Conservation (phyloP, 2,329 filamentous ascomycete genomes). For the Proliferodiscus dingleyae region DNA sequence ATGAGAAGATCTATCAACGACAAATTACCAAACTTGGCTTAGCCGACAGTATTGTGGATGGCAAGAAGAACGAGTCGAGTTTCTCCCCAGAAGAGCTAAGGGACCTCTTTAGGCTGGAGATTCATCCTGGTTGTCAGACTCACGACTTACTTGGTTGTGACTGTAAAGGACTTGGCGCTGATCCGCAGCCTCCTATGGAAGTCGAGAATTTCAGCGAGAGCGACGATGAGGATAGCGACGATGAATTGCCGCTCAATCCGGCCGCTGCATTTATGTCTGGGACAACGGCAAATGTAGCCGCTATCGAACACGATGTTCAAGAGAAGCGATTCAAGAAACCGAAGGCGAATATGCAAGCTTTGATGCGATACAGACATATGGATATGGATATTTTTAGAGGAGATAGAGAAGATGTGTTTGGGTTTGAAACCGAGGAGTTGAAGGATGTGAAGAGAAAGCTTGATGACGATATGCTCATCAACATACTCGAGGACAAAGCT, state of each 20-base stretch:
- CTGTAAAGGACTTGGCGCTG: conserved; percentile 51
- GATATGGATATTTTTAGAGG: conserved; percentile 37
- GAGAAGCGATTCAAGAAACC: conserved; percentile 29
- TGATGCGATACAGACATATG: conserved; percentile 52
- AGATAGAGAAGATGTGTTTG: conserved; percentile 30
- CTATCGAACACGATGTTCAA: conserved; percentile 38
- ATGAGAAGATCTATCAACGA: conserved; percentile 71
- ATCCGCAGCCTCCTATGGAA: conserved; percentile 14
- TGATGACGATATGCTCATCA: conserved; percentile 46
- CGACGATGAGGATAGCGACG: conserved; percentile 28
- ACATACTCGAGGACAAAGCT: conserved; percentile 40
- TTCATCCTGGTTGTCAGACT: conserved; percentile 57
- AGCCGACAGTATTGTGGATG: conserved; percentile 66
- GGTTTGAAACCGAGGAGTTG: conserved; percentile 31
- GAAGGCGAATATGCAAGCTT: conserved; percentile 39
- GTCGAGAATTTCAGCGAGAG: conserved; percentile 11
- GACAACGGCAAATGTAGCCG: conserved; percentile 41
- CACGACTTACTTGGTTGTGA: conserved; percentile 61
- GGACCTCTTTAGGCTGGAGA: conserved; percentile 63
- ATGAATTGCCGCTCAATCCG: conserved; percentile 23
- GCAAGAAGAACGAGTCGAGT: conserved; percentile 53
- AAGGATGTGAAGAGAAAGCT: conserved; percentile 33
- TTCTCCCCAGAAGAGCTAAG: conserved; percentile 63
- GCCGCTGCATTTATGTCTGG: conserved; percentile 32
- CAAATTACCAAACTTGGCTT: conserved; percentile 67